Conservation (phyloP, 805 yeast genomes). For the Yueomyces sp. region DNA sequence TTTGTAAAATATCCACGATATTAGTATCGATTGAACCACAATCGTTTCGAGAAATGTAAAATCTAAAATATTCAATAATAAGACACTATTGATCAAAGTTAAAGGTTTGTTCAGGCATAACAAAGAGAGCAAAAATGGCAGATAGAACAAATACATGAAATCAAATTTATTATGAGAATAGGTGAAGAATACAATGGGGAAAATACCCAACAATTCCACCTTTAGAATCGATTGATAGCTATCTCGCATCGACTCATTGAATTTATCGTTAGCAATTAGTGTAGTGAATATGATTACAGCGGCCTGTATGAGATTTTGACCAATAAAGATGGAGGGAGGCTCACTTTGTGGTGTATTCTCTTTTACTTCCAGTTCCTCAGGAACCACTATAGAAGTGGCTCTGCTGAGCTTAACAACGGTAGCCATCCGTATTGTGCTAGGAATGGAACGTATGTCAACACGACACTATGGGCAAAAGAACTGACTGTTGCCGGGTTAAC, state of each 20-base stretch:
- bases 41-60: conserved; percentile 9
- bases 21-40: conserved; percentile 14
- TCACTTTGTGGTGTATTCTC: no score
- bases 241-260: background rate
- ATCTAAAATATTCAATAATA: conserved; percentile 21
- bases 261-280: background rate
- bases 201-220: background rate
- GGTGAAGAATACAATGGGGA: conserved; percentile 1
- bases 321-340: background rate
- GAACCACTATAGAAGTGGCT: no score
- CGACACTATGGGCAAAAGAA: no score
- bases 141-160: conserved; percentile 21
- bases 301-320: background rate
- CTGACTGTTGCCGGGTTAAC: no score
- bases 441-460: no score
- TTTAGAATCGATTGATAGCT: background rate
- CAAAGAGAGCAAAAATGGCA: conserved; percentile 22
- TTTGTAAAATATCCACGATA: conserved; percentile 11
- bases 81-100: conserved; percentile 16
- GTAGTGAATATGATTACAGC: background rate
- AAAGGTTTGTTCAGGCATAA: conserved; percentile 15
- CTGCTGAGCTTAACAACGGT: no score
- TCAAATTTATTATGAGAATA: conserved; percentile 21
- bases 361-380: no score
- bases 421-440: no score